Conservation (phyloP, 2,329 filamentous ascomycete species). For the Cladophialophora yegresii region DNA sequence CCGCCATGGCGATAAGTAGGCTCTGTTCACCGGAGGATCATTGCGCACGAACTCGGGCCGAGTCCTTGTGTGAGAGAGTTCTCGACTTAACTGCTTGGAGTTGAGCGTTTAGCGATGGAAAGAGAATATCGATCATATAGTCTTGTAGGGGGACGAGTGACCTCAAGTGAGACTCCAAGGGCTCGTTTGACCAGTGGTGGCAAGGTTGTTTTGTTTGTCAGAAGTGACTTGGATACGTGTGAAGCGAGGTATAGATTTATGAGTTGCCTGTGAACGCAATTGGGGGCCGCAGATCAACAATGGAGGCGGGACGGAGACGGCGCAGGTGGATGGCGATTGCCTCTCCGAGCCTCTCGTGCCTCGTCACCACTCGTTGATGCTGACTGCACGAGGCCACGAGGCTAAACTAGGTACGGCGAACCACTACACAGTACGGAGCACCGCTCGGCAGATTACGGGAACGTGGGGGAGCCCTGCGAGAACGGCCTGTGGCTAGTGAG, state of each 20-base stretch:
- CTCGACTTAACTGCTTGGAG: conserved; percentile 9
- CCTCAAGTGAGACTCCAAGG: background rate
- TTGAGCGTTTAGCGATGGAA: background rate
- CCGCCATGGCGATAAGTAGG: conserved; percentile 32
- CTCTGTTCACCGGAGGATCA: conserved; percentile 26
- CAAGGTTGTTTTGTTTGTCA: background rate
- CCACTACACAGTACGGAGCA: no score
- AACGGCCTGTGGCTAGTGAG: background rate
- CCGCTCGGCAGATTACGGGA: no score
- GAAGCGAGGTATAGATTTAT: background rate
- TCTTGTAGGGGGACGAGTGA: background rate
- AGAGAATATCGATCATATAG: background rate
- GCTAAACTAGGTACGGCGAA: background rate
- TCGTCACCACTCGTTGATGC: background rate
- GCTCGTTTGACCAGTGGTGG: background rate
- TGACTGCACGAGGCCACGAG: no score
- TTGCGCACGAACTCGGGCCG: conserved; percentile 18
- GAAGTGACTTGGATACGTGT: background rate
- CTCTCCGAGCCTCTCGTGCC: background rate
- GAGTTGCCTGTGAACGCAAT: background rate
- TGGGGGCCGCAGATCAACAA: conserved; percentile 4
- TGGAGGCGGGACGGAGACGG: background rate
- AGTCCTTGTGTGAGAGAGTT: conserved; percentile 1
- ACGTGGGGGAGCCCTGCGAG: no score
- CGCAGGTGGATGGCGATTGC: conserved; percentile 1